Percentiles rank a stretch among this genome's conserved stretches.
These are phyloP conservation scores for Litsea cubeba DNA, from an alignment of 164 flowering plant genomes.

Conservation along the genomic window DNA sequence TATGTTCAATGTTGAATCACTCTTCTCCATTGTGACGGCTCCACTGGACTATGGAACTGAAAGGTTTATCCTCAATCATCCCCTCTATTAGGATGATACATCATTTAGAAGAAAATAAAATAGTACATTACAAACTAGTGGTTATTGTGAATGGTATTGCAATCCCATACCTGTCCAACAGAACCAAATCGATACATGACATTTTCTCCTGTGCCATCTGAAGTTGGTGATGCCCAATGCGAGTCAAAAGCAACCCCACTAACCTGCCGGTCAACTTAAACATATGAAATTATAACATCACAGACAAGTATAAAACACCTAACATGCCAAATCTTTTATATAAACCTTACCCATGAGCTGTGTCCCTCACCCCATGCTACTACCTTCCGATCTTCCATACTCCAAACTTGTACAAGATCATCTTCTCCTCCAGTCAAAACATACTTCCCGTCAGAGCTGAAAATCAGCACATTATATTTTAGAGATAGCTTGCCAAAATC, in stretches of 20 bases:
- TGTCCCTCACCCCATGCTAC: constrained; percentile 99
- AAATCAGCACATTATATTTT: no score
- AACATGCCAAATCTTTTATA: no score
- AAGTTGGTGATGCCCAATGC: constrained; percentile 80
- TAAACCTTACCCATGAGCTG: constrained; percentile 78
- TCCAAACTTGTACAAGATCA: constrained; percentile 97
- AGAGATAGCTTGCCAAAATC: constrained; percentile 6
- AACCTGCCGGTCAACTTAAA: constrained; percentile 45
- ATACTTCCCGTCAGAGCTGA: constrained; percentile 86
- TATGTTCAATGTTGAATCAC: no score
- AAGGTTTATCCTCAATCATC: no score
- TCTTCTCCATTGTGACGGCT: no score
- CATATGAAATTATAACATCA: no score
- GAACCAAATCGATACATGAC: constrained; percentile 97
- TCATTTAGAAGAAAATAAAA: no score
- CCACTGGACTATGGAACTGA: no score
- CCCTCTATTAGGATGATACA: no score
- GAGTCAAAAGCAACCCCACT: constrained; percentile 99
- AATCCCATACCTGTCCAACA: constrained; percentile 84
- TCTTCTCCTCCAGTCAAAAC: constrained; percentile 97
- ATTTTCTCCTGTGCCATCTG: constrained; percentile 72
- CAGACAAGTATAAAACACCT: neutral
- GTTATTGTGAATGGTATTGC: neutral
- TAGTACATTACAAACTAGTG: neutral
- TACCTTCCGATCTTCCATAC: constrained; percentile 94